Conservation (phyloP, 257 asterid species). For the Scutellaria minor region DNA sequence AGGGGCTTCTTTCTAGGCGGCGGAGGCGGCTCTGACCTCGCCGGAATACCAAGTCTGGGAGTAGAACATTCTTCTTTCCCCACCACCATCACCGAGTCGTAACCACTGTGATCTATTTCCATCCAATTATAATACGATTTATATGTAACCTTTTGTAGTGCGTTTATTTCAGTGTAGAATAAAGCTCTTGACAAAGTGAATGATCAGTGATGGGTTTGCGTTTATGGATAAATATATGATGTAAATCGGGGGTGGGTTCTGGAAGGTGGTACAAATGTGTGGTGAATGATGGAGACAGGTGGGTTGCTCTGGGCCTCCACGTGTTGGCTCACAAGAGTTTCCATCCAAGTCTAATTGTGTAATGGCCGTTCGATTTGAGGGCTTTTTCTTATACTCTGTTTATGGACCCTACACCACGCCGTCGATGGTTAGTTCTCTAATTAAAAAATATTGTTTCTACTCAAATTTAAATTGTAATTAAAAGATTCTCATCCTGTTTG, state of each 20-base stretch:
- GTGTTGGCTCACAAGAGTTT: conserved; percentile 31
- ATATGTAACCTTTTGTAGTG: background rate
- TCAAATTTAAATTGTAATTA: no score
- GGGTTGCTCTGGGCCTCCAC: conserved; percentile 28
- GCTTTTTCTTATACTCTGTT: background rate
- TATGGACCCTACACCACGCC: conserved; percentile 25
- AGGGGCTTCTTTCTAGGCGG: conserved; percentile 52
- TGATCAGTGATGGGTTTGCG: background rate
- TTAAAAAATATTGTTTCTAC: no score
- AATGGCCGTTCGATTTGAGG: conserved; percentile 10
- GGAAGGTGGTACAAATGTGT: conserved; percentile 46
- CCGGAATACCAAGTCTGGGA: conserved; percentile 51
- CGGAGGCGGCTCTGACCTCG: conserved; percentile 51
- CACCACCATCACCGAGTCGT: background rate
- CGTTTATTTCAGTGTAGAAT: background rate
- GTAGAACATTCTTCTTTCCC: conserved; percentile 49
- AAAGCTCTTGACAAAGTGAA: background rate
- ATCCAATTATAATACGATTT: background rate
- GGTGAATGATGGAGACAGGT: conserved; percentile 30
- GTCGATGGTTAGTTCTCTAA: background rate
- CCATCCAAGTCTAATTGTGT: conserved; percentile 26
- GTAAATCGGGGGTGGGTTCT: conserved; percentile 32
- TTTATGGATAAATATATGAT: background rate
- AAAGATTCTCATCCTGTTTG: no score
- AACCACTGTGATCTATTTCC: conserved; percentile 9